A percentile compares a stretch with the other conserved stretches of the same genome.
phyloP scores from a whole-genome alignment of 768 basidiomycete genomes.

The Russula sp. region DNA sequence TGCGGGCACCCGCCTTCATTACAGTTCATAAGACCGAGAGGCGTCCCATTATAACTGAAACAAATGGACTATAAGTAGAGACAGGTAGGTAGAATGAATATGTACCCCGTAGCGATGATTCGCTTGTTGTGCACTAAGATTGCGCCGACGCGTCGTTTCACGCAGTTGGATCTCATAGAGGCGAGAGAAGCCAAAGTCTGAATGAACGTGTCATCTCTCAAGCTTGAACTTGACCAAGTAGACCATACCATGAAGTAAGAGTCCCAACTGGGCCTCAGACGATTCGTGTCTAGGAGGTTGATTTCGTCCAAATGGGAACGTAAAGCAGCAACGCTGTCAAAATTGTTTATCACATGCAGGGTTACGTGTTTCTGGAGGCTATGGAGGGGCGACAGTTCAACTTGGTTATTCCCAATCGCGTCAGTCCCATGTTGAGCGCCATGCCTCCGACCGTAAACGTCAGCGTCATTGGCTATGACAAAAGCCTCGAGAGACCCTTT shows the following conservation, averaged over 20 bases:
- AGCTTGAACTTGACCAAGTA: background rate
- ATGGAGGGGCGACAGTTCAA: constrained; percentile 21
- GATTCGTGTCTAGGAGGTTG: constrained; percentile 63
- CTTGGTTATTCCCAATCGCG: background rate
- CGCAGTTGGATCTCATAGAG: constrained; percentile 87
- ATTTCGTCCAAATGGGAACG: constrained; percentile 59
- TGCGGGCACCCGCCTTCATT: constrained; percentile 83
- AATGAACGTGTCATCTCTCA: constrained; percentile 9
- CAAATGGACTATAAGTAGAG: constrained; percentile 1
- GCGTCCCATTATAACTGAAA: constrained; percentile 89
- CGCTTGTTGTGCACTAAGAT: constrained; percentile 83
- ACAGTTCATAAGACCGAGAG: constrained; percentile 85
- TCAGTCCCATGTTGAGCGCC: background rate
- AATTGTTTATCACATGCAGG: constrained; percentile 61
- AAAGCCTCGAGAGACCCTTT: constrained; percentile 61
- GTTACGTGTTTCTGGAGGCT: constrained; percentile 46
- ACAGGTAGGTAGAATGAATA: constrained; percentile 2
- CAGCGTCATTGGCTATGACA: constrained; percentile 61
- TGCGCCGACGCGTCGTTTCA: constrained; percentile 95
- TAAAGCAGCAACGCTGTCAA: constrained; percentile 46
- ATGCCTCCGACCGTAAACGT: constrained; percentile 48
- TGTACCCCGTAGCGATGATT: constrained; percentile 72
- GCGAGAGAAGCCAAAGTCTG: constrained; percentile 88
- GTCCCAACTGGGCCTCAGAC: constrained; percentile 89
- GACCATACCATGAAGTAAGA: constrained; percentile 87